A percentile compares a stretch with the other conserved stretches of the same genome.
Conservation (phyloP, 1,139 yeast genomes). For the Geotrichum australiense region DNA sequence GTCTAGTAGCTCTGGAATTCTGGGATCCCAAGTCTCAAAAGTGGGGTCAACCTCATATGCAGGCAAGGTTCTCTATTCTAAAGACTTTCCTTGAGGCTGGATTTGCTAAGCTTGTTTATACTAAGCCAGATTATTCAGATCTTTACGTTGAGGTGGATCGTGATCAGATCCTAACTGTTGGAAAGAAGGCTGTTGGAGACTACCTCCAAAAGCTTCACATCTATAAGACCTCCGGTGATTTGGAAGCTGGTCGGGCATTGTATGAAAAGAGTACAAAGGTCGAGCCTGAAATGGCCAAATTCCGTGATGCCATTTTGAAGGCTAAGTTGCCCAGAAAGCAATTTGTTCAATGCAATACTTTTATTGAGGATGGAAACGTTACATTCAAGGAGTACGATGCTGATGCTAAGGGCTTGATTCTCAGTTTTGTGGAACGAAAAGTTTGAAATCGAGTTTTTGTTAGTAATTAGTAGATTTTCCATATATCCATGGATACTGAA, state of each 20-base stretch:
- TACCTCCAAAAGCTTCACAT: conserved; percentile 67
- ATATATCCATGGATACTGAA: too few species aligned
- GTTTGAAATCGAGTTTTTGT: too few species aligned
- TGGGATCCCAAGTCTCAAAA: conserved; percentile 76
- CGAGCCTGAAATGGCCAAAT: conserved; percentile 52
- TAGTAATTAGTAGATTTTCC: background rate
- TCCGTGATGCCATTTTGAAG: conserved; percentile 58
- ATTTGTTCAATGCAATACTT: conserved; percentile 74
- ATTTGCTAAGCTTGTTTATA: conserved; percentile 47
- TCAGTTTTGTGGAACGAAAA: conserved; percentile 65
- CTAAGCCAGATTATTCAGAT: conserved; percentile 49
- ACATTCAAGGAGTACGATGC: conserved; percentile 66
- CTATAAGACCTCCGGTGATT: conserved; percentile 72
- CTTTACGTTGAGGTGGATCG: conserved; percentile 53
- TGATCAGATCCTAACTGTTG: conserved; percentile 55
- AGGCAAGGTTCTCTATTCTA: conserved; percentile 80
- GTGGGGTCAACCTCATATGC: conserved; percentile 98
- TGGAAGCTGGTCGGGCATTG: conserved; percentile 52
- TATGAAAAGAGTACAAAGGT: conserved; percentile 64
- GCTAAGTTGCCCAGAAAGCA: conserved; percentile 80
- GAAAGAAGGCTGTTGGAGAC: conserved; percentile 66
- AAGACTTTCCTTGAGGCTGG: conserved; percentile 64
- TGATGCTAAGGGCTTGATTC: conserved; percentile 67
- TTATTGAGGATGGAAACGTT: conserved; percentile 39
- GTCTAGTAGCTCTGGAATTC: conserved; percentile 69